Base-by-base conservation (phyloP, 164 flowering plant species). In the Paratinospora sagittata region DNA sequence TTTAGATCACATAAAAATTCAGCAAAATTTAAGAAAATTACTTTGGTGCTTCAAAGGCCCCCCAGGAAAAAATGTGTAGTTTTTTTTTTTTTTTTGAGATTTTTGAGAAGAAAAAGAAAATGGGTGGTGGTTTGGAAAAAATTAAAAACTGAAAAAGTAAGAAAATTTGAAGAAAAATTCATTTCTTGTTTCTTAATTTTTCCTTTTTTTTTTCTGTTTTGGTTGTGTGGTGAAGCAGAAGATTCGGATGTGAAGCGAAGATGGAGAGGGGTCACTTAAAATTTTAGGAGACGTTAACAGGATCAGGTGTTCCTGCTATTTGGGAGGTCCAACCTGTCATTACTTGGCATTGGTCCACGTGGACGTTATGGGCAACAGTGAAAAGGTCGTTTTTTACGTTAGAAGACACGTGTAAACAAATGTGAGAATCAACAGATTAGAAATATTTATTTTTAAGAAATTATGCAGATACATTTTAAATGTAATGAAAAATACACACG, bases 241-340 rank as follows among this genome's bases (percentile, higher is more conserved):
- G 57, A 43, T 26, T 3, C 72, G 72, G 72, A 33, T 17, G 16
- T 36, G 36, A 47, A n/a, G 7, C 63, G 12, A 34, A 69, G 27
- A 30, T 33, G n/a, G n/a, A n/a, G n/a, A n/a, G n/a, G 63, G 30
- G 8, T 57, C 71, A 30, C 71, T 19, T 27, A 66, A 63, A 69
- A 16, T 21, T 27, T 21, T 12, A 23, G 23, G 8, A 47, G 8
- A 26, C 33, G 62, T 3, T 6, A 16, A 49, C 27, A 9, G 30
- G 24, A 23, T 19, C n/a, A 34, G 36, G 55, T 60, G 63, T 27
- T 60, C 27, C 63, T 60, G 8, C 3, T 6, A 2, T 60, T 60
- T 60, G 11, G 27, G 30, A 60, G 9, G 58, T 6, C 58, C 58
- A 19, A 52, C 6, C 58, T 52, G 58, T 13, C 21, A 10, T 16